Percentiles rank a stretch among this genome's conserved stretches.
Conservation (phyloP, 2,329 filamentous ascomycete species). For the Zymoseptoria pseudotritici region DNA sequence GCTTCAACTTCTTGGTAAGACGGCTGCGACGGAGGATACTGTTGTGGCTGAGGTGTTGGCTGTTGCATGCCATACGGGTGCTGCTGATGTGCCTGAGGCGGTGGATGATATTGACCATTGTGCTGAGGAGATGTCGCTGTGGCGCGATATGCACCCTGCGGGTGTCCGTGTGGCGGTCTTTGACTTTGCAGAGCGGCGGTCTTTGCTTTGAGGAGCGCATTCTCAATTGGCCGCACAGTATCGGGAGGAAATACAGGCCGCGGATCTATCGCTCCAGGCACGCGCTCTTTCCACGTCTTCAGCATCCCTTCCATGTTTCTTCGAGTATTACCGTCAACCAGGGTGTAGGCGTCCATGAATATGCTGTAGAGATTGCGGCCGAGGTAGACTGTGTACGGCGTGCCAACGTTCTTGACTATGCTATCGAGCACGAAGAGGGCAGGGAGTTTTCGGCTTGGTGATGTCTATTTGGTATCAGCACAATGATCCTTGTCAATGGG, state of each 20-base stretch:
- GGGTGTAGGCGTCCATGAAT: slow-evolving; percentile 92
- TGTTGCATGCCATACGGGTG: slow-evolving; percentile 24
- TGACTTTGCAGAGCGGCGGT: slow-evolving; percentile 56
- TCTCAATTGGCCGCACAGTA: slow-evolving; percentile 84
- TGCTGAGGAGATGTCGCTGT: slow-evolving; percentile 65
- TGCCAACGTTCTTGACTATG: slow-evolving; percentile 97
- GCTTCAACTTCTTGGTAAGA: slow-evolving; percentile 42
- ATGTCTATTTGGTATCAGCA: slow-evolving; percentile 53
- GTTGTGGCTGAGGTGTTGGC: slow-evolving; percentile 21
- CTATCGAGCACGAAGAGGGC: slow-evolving; percentile 98
- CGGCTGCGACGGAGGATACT: slow-evolving; percentile 14
- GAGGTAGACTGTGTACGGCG: slow-evolving; percentile 92
- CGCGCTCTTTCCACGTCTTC: slow-evolving; percentile 95
- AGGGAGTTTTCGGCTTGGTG: slow-evolving; percentile 81
- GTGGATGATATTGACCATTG: slow-evolving; percentile 36
- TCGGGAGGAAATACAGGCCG: slow-evolving; percentile 85
- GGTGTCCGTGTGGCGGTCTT: slow-evolving; percentile 39
- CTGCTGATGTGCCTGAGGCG: slow-evolving; percentile 26
- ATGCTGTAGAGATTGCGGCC: slow-evolving; percentile 85
- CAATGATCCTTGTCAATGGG: slow-evolving; percentile 2
- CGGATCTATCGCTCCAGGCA: slow-evolving; percentile 87
- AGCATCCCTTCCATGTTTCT: slow-evolving; percentile 95
- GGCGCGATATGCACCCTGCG: slow-evolving; percentile 54
- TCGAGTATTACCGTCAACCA: slow-evolving; percentile 74
- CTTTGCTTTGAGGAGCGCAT: slow-evolving; percentile 78